Percentiles rank a stretch among this genome's conserved stretches.
Conservation (phyloP, 345 rosid species). For the Brassica incana region DNA sequence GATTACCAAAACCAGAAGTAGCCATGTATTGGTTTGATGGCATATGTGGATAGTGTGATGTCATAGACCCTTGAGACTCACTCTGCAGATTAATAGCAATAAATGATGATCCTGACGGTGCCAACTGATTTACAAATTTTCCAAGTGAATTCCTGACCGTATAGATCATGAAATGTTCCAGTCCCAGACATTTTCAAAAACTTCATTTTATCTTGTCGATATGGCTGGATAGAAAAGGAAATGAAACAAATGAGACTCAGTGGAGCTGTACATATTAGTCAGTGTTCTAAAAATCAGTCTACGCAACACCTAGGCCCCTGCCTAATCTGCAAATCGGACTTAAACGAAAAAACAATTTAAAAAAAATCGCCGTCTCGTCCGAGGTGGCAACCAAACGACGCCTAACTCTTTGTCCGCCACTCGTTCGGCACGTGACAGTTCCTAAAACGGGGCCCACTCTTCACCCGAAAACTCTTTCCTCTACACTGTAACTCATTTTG, state of each 20-base stretch:
- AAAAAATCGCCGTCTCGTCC: too few relatives aligned
- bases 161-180: constrained; percentile 42
- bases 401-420: too few relatives aligned
- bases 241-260: constrained; percentile 15
- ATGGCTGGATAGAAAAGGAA: constrained; percentile 41
- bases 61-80: constrained; percentile 52
- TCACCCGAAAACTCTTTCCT: too few relatives aligned
- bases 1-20: constrained; percentile 52
- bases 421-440: too few relatives aligned
- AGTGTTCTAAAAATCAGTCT: too few relatives aligned
- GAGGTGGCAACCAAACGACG: too few relatives aligned
- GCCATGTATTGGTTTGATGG: constrained; percentile 45
- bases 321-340: too few relatives aligned
- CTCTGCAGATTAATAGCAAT: constrained; percentile 51
- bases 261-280: background rate
- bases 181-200: constrained; percentile 45
- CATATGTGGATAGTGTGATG: constrained; percentile 51
- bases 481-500: too few relatives aligned
- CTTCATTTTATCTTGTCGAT: constrained; percentile 51
- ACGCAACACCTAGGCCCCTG: too few relatives aligned
- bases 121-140: constrained; percentile 42
- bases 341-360: too few relatives aligned
- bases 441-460: too few relatives aligned
- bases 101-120: constrained; percentile 45
- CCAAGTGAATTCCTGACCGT: constrained; percentile 36